These are phyloP conservation scores for Phytopythium ostracodes DNA, from an alignment of 352 stramenopile species.

Conservation along the genomic window DNA sequence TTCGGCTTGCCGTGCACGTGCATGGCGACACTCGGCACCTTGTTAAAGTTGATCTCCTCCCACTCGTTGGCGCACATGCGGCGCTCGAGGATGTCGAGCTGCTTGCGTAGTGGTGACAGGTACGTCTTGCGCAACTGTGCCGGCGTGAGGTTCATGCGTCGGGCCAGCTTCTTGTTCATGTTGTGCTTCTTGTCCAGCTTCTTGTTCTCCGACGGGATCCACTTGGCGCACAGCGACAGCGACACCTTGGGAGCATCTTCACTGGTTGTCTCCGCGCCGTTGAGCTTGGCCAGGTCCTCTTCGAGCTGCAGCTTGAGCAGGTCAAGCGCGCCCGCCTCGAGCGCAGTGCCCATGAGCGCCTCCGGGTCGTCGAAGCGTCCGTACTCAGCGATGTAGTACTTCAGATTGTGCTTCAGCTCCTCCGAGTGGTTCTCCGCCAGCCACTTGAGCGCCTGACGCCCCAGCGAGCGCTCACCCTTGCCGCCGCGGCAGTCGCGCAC, in stretches of 20 bases:
- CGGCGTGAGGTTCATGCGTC: conserved; percentile 35
- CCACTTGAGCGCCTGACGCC: conserved; percentile 31
- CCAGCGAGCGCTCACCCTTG: conserved; percentile 43
- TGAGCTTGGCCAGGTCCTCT: conserved; percentile 20
- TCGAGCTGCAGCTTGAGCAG: conserved; percentile 30
- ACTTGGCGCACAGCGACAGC: conserved; percentile 52
- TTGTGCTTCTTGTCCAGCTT: conserved; percentile 40
- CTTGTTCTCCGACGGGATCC: conserved; percentile 56
- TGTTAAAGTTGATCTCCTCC: conserved; percentile 36
- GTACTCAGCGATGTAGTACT: conserved; percentile 36
- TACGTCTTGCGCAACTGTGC: conserved; percentile 42
- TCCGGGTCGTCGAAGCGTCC: conserved; percentile 45
- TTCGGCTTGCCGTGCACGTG: conserved; percentile 37
- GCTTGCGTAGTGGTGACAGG: conserved; percentile 34
- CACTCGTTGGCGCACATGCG: conserved; percentile 48
- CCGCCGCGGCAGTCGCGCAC: conserved; percentile 42
- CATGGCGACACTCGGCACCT: conserved; percentile 44
- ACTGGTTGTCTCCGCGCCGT: not conserved
- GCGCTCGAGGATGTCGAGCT: conserved; percentile 37
- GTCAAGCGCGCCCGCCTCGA: conserved; percentile 38
- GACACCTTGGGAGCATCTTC: conserved; percentile 1
- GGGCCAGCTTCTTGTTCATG: conserved; percentile 49
- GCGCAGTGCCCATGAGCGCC: conserved; percentile 34
- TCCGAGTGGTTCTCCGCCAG: conserved; percentile 26
- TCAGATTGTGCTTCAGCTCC: conserved; percentile 41